Evolutionary conservation across 345 rosid genomes (phyloP), one percentile per base, ranked within the genome.

Genomic region (Erodium maritimum): DNA sequence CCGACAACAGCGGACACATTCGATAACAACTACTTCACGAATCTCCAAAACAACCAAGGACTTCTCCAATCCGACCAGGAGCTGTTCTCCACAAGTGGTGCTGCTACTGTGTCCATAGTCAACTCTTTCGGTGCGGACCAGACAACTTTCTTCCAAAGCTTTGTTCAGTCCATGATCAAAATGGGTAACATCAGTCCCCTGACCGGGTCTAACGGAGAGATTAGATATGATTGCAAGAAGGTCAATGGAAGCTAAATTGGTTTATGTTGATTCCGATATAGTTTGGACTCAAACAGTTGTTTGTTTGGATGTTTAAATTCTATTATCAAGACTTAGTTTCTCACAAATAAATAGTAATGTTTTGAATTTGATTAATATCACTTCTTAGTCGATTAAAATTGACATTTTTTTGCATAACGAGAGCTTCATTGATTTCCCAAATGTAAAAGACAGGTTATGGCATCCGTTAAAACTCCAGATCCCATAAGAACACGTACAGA

Each of bases 21-120:
- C 11, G 83, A 81, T 70, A 71, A 73, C 21, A 61, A 58, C 20
- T 78, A 75, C 71, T 78, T 65, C 63, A 5, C 68, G 9, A 73
- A 77, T 60, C 80, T 80, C 24, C 69, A 69, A 45, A 73, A 23
- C 50, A 68, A 75, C 13, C 64, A 42, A 11, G 82, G 85, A 19
- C 77, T 77, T 48, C 66, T 80, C 22, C 71, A 56, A 42, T 63
- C 77, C 0, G 86, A 81, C 59, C 86, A 78, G 50, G 79, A 73
- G 64, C 33, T 81, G 56, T 64, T 69, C 45, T 77, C 82, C 0
- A 69, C 69, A 1, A 20, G 22, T 0, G 76, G 72, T 0, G 67
- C 81, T 1, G 56, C 65, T 25, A 70, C 76, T 0, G 64, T 33
- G 17, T 16, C 74, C 22, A 19, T 69, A n/a, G 79, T 81, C 23